Base-by-base conservation (phyloP, 2,329 filamentous ascomycete genomes). In the Lachnellula arida region DNA sequence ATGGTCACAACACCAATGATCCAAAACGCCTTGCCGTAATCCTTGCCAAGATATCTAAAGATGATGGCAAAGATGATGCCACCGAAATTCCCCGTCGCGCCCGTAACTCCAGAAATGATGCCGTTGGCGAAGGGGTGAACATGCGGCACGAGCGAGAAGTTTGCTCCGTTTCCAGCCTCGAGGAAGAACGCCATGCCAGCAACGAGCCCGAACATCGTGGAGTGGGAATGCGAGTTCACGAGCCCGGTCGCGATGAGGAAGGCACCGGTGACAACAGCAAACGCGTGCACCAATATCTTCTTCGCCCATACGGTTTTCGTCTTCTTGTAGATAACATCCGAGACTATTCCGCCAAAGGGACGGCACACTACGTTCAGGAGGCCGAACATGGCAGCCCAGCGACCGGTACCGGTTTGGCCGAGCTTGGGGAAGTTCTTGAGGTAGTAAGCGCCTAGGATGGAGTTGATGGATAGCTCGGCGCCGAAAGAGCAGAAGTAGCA, bases 61-160 rank as follows among this genome's bases (percentile, higher is more conserved):
- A 91, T 83, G 68, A 95, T 82, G 19, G 90, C 87, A 67, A 94
- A 96, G 49, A 95, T 71, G 51, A 96, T 84, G 12, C 92, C 92
- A 4, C 92, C 92, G 9, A 96, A 72, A 67, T 96, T 97, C 1
- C 92, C 91, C 8, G 81, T 78, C 0, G 88, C 91, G 9, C 92
- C 92, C 0, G 90, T 87, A 37, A 89, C 76, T 12, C 91, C 91
- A 1, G 87, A 89, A 6, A 96, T 80, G 25, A 66, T 74, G 71
- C 90, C 91, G 71, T 96, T 96, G 58, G 90, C 89, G 58, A 80
- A 81, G 1, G 89, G 71, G 53, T 92, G 88, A 1, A 96, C 87
- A 68, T 96, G 92, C 3, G 91, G 91, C 23, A 96, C 87, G 5
- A 96, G 79, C 0, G 89, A 84, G 72, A 94, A 96, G 74, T 89